phyloP scores from a whole-genome alignment of 2,329 filamentous ascomycete species.

The Fusarium pilosicola region DNA sequence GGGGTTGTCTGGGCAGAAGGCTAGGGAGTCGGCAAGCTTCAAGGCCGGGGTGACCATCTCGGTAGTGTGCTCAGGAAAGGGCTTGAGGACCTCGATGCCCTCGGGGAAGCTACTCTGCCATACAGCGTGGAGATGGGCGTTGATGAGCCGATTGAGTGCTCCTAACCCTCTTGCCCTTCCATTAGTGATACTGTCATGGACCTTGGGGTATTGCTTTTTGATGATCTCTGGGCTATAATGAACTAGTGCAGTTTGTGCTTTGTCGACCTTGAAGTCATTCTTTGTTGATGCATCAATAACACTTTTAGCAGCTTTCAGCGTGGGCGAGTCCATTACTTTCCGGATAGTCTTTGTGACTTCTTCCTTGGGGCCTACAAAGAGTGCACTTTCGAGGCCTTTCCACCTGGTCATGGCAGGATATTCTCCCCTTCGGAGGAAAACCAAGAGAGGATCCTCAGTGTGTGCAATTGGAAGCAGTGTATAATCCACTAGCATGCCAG shows the following conservation, averaged over 20 bases:
- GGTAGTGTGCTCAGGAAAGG: conserved; percentile 78
- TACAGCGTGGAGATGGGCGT: conserved; percentile 82
- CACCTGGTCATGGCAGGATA: conserved; percentile 80
- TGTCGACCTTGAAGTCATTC: conserved; percentile 72
- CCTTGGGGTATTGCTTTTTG: conserved; percentile 70
- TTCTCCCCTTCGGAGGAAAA: conserved; percentile 78
- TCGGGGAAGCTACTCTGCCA: conserved; percentile 83
- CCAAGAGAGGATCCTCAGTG: conserved; percentile 76
- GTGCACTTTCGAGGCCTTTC: conserved; percentile 73
- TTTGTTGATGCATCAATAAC: conserved; percentile 70
- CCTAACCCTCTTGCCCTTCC: conserved; percentile 69
- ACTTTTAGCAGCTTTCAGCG: conserved; percentile 65
- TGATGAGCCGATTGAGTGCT: conserved; percentile 79
- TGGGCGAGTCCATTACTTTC: conserved; percentile 63
- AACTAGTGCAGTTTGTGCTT: conserved; percentile 74
- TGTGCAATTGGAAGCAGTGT: conserved; percentile 86
- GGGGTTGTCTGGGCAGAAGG: conserved; percentile 78
- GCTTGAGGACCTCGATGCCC: conserved; percentile 85
- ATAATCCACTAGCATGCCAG: conserved; percentile 81
- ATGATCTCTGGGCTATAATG: conserved; percentile 77
- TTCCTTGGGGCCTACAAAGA: conserved; percentile 76
- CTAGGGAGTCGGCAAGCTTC: conserved; percentile 78
- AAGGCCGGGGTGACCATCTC: conserved; percentile 75
- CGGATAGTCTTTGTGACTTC: conserved; percentile 72
- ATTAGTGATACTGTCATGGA: conserved; percentile 70